These are phyloP conservation scores for Monosporozyma aquatica DNA, from an alignment of 805 yeast species.

Conservation along the genomic window DNA sequence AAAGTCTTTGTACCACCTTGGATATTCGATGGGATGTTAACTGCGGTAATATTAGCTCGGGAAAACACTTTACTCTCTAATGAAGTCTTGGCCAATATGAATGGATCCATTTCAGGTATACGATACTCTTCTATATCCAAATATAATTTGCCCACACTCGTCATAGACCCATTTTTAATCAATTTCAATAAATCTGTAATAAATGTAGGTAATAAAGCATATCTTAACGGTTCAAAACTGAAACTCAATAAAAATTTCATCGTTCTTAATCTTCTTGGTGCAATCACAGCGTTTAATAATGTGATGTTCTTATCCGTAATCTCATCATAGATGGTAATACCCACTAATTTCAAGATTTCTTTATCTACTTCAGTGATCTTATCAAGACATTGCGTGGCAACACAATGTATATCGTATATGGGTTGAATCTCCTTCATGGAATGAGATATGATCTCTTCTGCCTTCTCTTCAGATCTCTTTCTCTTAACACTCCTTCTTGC, in stretches of 20 bases:
- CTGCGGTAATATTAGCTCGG: constrained; percentile 13
- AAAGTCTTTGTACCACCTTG: constrained; percentile 24
- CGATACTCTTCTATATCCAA: constrained; percentile 21
- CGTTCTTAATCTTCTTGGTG: constrained; percentile 73
- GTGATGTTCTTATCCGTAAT: constrained; percentile 20
- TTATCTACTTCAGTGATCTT: constrained; percentile 37
- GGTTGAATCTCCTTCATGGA: neutral
- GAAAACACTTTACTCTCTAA: constrained; percentile 19
- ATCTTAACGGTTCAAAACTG: constrained; percentile 41
- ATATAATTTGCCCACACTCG: constrained; percentile 10
- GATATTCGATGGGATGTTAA: constrained; percentile 22
- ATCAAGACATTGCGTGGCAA: constrained; percentile 52
- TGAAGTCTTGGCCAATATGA: constrained; percentile 11
- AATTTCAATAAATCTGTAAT: constrained; percentile 38
- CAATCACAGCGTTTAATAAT: constrained; percentile 44
- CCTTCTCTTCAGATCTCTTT: neutral
- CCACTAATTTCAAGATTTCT: constrained; percentile 38
- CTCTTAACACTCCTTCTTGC: neutral
- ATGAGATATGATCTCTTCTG: neutral
- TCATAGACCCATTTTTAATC: constrained; percentile 9
- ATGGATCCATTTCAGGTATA: constrained; percentile 29
- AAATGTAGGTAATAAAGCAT: constrained; percentile 48
- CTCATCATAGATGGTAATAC: constrained; percentile 42
- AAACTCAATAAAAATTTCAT: constrained; percentile 74
- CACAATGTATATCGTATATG: constrained; percentile 37